phyloP scores from a whole-genome alignment of 83 land plant genomes.

The Diphasiastrum complanatum region DNA sequence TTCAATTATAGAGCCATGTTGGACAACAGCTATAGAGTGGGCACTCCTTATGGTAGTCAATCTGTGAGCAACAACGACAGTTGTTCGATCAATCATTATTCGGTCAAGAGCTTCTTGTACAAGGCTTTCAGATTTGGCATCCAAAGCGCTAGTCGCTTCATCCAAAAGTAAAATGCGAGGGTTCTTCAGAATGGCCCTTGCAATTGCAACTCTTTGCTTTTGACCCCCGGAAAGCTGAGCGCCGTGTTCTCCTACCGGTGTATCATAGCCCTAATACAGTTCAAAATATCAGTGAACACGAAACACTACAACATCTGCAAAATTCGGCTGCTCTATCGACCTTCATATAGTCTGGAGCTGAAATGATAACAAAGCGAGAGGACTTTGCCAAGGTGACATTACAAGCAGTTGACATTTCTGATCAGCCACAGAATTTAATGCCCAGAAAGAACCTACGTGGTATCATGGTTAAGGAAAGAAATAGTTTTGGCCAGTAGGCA shows the following conservation, averaged over 20 bases:
- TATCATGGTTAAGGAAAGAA: not conserved
- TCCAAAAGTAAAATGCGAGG: constrained; percentile 35
- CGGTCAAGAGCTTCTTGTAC: constrained; percentile 41
- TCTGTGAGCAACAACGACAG: constrained; percentile 38
- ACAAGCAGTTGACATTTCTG: not conserved
- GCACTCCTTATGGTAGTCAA: constrained; percentile 32
- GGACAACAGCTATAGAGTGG: constrained; percentile 30
- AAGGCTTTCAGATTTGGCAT: constrained; percentile 37
- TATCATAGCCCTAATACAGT: constrained; percentile 25
- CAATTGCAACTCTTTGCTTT: constrained; percentile 46
- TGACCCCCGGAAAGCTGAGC: constrained; percentile 44
- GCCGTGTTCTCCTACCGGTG: constrained; percentile 38
- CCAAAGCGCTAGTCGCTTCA: constrained; percentile 50
- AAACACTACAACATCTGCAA: too few species aligned
- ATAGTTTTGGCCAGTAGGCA: not conserved
- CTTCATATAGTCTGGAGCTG: too few species aligned
- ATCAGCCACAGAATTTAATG: not conserved
- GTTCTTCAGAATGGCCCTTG: constrained; percentile 40
- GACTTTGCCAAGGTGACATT: too few species aligned
- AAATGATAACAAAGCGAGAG: not conserved
- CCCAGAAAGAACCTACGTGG: not conserved
- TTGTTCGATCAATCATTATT: constrained; percentile 32
- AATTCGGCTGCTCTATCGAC: too few species aligned
- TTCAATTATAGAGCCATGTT: constrained; percentile 33
- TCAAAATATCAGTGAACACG: too few species aligned